Conservation (phyloP, 2,329 filamentous ascomycete species). For the Rutstroemia sp. region DNA sequence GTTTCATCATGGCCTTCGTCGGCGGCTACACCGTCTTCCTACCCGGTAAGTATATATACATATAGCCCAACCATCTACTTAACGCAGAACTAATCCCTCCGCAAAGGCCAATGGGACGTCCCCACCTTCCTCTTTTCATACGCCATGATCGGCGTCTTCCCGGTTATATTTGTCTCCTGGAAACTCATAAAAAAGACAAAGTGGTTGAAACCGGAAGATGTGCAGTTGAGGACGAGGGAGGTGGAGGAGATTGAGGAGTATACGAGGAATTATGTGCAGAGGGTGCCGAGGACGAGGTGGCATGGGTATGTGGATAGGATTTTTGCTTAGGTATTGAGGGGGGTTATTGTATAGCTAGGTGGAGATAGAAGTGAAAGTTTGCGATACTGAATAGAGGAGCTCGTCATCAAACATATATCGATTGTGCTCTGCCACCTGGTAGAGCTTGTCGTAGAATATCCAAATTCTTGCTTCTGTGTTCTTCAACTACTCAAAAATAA, state of each 20-base stretch:
- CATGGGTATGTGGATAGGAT: conserved; percentile 21
- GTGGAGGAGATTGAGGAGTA: conserved; percentile 57
- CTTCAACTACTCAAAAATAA: too few species aligned
- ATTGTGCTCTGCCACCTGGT: too few species aligned
- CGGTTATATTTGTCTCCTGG: conserved; percentile 51
- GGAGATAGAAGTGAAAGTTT: too few species aligned
- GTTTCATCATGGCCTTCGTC: conserved; percentile 52
- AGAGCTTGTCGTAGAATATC: too few species aligned
- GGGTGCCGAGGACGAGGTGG: conserved; percentile 18
- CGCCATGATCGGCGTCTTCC: conserved; percentile 54
- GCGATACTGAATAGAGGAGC: too few species aligned
- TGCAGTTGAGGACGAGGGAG: conserved; percentile 44
- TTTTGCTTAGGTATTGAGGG: conserved; percentile 11
- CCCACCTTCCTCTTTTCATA: conserved; percentile 53
- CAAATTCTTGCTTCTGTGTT: too few species aligned
- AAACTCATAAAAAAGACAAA: conserved; percentile 53
- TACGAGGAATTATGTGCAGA: conserved; percentile 42
- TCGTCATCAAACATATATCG: too few species aligned
- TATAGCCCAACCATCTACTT: neutral
- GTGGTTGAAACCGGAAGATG: conserved; percentile 42
- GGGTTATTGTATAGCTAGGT: too few species aligned
- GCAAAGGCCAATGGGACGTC: conserved; percentile 43
- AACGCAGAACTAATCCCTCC: neutral
- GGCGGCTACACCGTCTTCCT: conserved; percentile 56
- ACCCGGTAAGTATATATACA: conserved; percentile 27